A percentile compares a stretch with the other conserved stretches of the same genome.
Evolutionary conservation across 345 rosid species (phyloP).

Genomic region (Carallia brachiata): DNA sequence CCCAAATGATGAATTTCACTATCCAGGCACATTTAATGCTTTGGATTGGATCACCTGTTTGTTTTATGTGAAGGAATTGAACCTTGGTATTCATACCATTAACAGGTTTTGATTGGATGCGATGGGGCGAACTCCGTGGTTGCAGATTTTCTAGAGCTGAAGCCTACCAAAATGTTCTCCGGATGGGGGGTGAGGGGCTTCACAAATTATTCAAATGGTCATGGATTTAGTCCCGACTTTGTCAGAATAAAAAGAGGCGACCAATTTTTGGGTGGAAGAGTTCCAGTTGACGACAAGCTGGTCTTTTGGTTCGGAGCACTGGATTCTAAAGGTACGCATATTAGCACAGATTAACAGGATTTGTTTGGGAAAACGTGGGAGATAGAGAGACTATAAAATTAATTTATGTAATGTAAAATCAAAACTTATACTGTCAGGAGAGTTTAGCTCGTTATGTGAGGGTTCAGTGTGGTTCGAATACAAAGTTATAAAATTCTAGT

Average conservation of each 20-base stretch:
- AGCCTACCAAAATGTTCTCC: conserved; percentile 28
- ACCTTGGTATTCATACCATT: too few species aligned
- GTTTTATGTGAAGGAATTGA: too few species aligned
- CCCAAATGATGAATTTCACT: neutral
- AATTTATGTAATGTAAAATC: too few species aligned
- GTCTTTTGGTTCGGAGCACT: conserved; percentile 40
- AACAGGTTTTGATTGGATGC: conserved; percentile 48
- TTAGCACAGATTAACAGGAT: neutral
- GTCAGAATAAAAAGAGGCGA: conserved; percentile 16
- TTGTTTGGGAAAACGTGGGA: neutral
- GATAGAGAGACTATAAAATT: too few species aligned
- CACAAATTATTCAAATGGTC: conserved; percentile 41
- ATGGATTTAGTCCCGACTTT: conserved; percentile 33
- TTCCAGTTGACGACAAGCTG: conserved; percentile 29
- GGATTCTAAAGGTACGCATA: conserved; percentile 14
- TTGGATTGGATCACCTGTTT: too few species aligned
- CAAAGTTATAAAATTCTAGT: too few species aligned
- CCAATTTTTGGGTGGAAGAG: conserved; percentile 26
- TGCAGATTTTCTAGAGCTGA: conserved; percentile 38
- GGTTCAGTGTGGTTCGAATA: too few species aligned
- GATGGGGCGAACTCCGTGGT: conserved; percentile 54
- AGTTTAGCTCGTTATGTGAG: too few species aligned
- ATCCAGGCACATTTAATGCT: neutral
- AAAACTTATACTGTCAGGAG: too few species aligned
- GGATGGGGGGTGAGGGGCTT: conserved; percentile 45